Base-by-base conservation (phyloP, 2,329 filamentous ascomycete genomes). In the Colletotrichum musicola region DNA sequence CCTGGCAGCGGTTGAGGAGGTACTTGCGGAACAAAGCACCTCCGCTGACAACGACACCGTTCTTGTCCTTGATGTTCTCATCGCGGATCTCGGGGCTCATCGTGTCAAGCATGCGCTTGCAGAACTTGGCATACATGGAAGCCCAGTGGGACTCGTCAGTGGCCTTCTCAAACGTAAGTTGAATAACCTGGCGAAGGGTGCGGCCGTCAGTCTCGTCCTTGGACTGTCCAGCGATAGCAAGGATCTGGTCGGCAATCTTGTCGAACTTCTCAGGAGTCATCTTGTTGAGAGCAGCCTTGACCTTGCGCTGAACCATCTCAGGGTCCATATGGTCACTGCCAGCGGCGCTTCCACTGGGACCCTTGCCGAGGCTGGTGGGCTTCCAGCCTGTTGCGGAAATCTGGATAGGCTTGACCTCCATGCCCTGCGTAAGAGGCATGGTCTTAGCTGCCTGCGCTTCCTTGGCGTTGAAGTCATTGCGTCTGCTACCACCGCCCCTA, bases 251-350 rank as follows among this genome's bases (percentile, higher is more conserved):
- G 6, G 96, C 90, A 74, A 99, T 97, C 83, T 92, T 94, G 79
- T 97, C 95, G 76, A 99, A 99, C 78, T 98, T 99, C 83, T 99
- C 96, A 0, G 96, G 96, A 0, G 96, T 98, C 96, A 99, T 98
- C 92, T 99, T 99, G 90, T 99, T 99, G 76, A 99, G 86, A 70
- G 93, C 93, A 72, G 94, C 92, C 90, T 99, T 99, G 79, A 99
- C 96, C 90, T 99, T 99, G 74, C 95, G 92, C 84, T 99, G 96
- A 67, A 99, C 96, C 85, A 96, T 90, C 75, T 95, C 93, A 25
- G 96, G 95, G 72, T 97, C 90, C 83, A 98, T 88, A 75, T 93
- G 87, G 58, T 84, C 83, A 64, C 81, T 78, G 44, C 81, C 78
- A 50, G 81, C 71, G 46, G 78, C 70, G 35, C 79, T 78, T 46